phyloP scores from a whole-genome alignment of 1,284 basidiomycete species.

The Cryptococcus deneoformans region DNA sequence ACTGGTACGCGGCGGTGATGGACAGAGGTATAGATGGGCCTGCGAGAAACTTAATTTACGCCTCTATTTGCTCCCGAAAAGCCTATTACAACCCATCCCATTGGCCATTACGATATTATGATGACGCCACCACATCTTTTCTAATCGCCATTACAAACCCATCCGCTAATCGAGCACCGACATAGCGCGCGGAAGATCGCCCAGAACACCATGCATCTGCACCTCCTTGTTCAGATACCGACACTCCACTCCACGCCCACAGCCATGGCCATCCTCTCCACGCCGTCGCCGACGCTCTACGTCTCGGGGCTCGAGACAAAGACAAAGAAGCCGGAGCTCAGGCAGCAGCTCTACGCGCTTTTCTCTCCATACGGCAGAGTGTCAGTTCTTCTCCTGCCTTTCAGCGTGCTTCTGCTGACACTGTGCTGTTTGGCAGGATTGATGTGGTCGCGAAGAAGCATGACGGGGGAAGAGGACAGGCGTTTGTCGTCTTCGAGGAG shows the following conservation, averaged over 20 bases:
- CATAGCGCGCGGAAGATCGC: too few relatives aligned
- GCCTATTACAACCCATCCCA: too few relatives aligned
- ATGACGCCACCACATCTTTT: too few relatives aligned
- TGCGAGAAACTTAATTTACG: too few relatives aligned
- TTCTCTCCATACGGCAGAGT: constrained; percentile 93
- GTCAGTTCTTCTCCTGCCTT: constrained; percentile 25
- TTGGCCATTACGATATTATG: too few relatives aligned
- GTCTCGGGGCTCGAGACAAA: constrained; percentile 93
- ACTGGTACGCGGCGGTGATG: too few relatives aligned
- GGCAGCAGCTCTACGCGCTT: constrained; percentile 71
- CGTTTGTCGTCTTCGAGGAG: constrained; percentile 93
- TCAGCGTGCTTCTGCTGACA: not conserved
- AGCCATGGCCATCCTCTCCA: constrained; percentile 41
- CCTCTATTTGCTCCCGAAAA: too few relatives aligned
- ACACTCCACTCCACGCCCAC: not conserved
- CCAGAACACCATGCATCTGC: too few relatives aligned
- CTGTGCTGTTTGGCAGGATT: constrained; percentile 50
- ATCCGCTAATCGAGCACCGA: too few relatives aligned
- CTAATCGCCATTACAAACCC: too few relatives aligned
- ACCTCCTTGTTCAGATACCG: not conserved
- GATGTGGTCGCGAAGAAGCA: constrained; percentile 90
- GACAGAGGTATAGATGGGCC: too few relatives aligned
- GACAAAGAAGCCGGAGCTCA: constrained; percentile 87
- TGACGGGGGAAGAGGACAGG: constrained; percentile 86
- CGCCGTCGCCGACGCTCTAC: constrained; percentile 85